These are phyloP conservation scores for Colletotrichum sp. DNA, from an alignment of 2,329 filamentous ascomycete genomes.

Conservation along the genomic window DNA sequence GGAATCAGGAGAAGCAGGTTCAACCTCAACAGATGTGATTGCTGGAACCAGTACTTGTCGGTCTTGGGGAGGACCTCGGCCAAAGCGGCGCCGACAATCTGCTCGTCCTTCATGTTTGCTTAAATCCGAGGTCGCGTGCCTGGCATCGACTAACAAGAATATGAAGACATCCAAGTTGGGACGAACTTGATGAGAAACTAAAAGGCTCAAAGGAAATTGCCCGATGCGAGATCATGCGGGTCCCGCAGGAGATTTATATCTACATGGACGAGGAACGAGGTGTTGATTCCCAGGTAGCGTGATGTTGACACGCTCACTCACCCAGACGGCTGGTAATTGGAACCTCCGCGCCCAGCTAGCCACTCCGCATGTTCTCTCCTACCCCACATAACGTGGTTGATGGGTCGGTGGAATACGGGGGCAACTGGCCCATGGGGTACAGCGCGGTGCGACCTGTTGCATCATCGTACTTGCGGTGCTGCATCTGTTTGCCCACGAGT, in stretches of 20 bases:
- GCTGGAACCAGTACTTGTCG: slow-evolving; percentile 46
- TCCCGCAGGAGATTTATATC: slow-evolving; percentile 8
- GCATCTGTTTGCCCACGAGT: neutral
- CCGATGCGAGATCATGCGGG: neutral
- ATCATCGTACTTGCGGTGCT: neutral
- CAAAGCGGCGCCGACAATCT: slow-evolving; percentile 31
- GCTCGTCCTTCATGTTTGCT: slow-evolving; percentile 19
- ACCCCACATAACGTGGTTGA: slow-evolving; percentile 11
- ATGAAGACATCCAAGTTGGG: neutral
- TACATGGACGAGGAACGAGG: neutral
- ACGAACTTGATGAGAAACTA: neutral
- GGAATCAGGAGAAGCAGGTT: slow-evolving; percentile 50
- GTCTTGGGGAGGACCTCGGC: slow-evolving; percentile 41
- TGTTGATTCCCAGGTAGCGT: neutral
- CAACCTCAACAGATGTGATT: slow-evolving; percentile 46
- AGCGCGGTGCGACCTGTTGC: neutral
- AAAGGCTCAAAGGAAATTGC: neutral
- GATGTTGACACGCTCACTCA: neutral
- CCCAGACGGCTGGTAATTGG: neutral
- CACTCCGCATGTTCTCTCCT: neutral
- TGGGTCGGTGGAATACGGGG: neutral
- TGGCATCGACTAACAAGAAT: neutral
- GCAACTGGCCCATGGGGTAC: slow-evolving; percentile 9
- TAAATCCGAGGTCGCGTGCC: neutral
- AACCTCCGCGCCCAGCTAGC: neutral